These are phyloP conservation scores for Geosmithia morbida DNA, from an alignment of 2,329 filamentous ascomycete genomes.

Conservation along the genomic window DNA sequence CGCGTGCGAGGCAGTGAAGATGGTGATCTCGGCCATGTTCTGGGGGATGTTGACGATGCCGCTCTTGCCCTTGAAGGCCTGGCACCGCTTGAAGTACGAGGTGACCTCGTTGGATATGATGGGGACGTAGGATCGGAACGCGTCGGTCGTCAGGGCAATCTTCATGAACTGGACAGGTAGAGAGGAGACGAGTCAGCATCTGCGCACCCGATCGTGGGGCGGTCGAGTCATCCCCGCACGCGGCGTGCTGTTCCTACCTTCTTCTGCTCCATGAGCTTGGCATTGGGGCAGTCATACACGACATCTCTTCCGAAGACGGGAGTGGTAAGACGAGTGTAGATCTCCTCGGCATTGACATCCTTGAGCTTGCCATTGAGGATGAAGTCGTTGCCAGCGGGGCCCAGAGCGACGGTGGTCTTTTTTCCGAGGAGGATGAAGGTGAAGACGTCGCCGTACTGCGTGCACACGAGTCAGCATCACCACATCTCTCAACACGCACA, in stretches of 20 bases:
- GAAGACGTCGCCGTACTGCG: constrained; percentile 71
- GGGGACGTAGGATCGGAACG: constrained; percentile 61
- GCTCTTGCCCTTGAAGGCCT: constrained; percentile 51
- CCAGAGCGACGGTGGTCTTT: constrained; percentile 77
- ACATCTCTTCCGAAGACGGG: constrained; percentile 72
- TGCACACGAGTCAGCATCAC: not conserved
- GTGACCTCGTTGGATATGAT: constrained; percentile 65
- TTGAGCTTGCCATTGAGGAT: constrained; percentile 83
- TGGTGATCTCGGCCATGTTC: constrained; percentile 73
- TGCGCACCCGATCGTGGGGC: no score
- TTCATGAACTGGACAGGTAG: constrained; percentile 52
- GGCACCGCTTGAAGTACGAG: constrained; percentile 54
- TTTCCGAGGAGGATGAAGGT: constrained; percentile 80
- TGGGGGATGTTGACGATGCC: constrained; percentile 60
- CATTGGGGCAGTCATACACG: constrained; percentile 81
- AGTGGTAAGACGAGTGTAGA: constrained; percentile 65
- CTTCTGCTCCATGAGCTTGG: constrained; percentile 93
- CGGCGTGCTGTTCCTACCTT: constrained; percentile 46
- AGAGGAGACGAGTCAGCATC: not conserved
- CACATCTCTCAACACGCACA: no score
- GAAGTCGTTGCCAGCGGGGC: constrained; percentile 75
- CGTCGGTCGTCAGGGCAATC: constrained; percentile 60
- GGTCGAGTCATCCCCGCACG: no score
- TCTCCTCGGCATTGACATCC: constrained; percentile 82
- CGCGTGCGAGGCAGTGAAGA: constrained; percentile 76